Conservation (phyloP, 352 stramenopile species). For the Globisporangium alternatum region DNA sequence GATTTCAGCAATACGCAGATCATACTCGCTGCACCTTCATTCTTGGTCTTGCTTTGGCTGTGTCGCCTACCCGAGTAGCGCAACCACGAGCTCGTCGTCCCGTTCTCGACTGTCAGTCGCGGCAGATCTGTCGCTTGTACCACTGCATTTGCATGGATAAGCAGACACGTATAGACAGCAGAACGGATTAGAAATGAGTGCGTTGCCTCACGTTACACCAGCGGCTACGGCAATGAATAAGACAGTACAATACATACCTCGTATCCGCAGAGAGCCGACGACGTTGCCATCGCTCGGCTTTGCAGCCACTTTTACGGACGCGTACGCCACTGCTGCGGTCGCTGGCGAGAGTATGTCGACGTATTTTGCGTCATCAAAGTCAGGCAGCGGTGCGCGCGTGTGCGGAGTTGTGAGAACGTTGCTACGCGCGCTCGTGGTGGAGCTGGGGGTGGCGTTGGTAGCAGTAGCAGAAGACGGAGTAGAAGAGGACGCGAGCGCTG, state of each 20-base stretch:
- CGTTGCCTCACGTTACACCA: not conserved
- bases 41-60: conserved; percentile 25
- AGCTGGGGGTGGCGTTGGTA: not conserved
- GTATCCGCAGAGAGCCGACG: conserved; percentile 52
- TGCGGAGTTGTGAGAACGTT: not conserved
- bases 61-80: conserved; percentile 30
- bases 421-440: conserved; percentile 2
- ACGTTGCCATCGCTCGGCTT: conserved; percentile 40
- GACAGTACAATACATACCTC: conserved; percentile 29
- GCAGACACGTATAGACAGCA: not conserved
- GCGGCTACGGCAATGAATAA: not conserved
- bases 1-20: conserved; percentile 50
- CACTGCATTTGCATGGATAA: conserved; percentile 20
- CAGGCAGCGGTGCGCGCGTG: not conserved
- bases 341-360: conserved; percentile 38
- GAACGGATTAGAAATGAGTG: not conserved
- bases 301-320: conserved; percentile 41
- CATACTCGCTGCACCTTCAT: conserved; percentile 26
- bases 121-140: conserved; percentile 53
- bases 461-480: conserved; percentile 1
- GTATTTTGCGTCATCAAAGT: conserved; percentile 11
- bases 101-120: conserved; percentile 21
- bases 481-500: conserved; percentile 8
- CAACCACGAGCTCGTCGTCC: conserved; percentile 43
- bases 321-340: conserved; percentile 43